Evolutionary conservation across 2,329 filamentous ascomycete species (phyloP).

Genomic region (Aspergillus proliferans): DNA sequence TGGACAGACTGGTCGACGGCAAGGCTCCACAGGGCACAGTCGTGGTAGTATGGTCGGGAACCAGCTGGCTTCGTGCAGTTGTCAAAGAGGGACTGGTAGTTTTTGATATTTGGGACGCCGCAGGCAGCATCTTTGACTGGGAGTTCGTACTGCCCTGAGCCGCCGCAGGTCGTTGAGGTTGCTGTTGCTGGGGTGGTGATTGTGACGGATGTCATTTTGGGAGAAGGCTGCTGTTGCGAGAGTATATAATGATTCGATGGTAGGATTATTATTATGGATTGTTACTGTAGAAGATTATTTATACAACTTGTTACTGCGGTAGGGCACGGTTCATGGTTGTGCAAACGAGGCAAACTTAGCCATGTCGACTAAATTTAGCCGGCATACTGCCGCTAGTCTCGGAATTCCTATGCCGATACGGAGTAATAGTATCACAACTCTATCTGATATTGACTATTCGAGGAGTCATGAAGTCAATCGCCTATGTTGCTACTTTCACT

Average conservation of each 20-base stretch:
- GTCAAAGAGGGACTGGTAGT: conserved; percentile 13
- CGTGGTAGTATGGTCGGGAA: conserved; percentile 14
- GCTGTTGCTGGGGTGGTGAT: conserved; percentile 6
- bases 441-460: background rate
- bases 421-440: background rate
- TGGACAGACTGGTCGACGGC: conserved; percentile 18
- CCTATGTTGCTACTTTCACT: background rate
- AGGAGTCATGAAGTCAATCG: background rate
- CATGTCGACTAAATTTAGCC: background rate
- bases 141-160: conserved; percentile 17
- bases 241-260: background rate
- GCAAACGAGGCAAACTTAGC: background rate
- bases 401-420: background rate
- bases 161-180: conserved; percentile 10
- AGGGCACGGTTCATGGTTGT: background rate
- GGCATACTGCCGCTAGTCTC: background rate
- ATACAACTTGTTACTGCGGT: background rate
- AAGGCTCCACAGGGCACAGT: conserved; percentile 18
- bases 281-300: background rate
- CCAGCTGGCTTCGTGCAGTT: conserved; percentile 15
- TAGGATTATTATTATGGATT: background rate
- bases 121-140: conserved; percentile 21
- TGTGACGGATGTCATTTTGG: conserved; percentile 7
- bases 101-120: conserved; percentile 15
- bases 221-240: background rate